Evolutionary conservation across 352 stramenopile genomes (phyloP).

Genomic region (Globisporangium nunn): DNA sequence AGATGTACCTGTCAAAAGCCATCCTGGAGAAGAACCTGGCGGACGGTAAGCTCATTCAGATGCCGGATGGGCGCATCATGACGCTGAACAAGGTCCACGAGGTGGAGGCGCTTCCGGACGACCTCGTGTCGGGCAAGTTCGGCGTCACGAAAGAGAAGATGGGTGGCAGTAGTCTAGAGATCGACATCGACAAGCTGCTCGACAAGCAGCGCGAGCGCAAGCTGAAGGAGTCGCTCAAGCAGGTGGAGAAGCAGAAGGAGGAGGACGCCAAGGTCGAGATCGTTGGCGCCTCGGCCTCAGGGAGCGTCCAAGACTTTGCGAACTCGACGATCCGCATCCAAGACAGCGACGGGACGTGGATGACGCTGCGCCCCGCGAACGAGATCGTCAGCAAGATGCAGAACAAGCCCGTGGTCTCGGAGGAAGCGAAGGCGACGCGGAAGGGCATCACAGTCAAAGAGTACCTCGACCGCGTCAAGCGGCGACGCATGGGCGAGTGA

Average conservation of each 20-base stretch:
- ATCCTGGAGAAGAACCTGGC: slow-evolving; percentile 80
- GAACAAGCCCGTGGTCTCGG: slow-evolving; percentile 50
- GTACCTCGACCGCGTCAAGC: slow-evolving; percentile 83
- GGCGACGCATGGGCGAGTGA: slow-evolving; percentile 44
- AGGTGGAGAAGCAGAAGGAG: slow-evolving; percentile 16
- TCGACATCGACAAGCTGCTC: slow-evolving; percentile 70
- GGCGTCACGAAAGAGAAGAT: slow-evolving; percentile 23
- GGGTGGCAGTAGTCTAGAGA: slow-evolving; percentile 33
- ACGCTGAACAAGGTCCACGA: slow-evolving; percentile 82
- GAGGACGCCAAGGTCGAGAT: slow-evolving; percentile 55
- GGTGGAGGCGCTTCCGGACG: slow-evolving; percentile 74
- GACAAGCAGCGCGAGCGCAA: slow-evolving; percentile 61
- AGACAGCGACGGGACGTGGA: slow-evolving; percentile 80
- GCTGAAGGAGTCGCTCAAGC: slow-evolving; percentile 33
- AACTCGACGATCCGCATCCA: slow-evolving; percentile 78
- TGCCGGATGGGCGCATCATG: slow-evolving; percentile 73
- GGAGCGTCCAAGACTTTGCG: slow-evolving; percentile 58
- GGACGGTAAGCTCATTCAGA: slow-evolving; percentile 63
- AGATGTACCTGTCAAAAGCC: slow-evolving; percentile 78
- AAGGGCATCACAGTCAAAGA: slow-evolving; percentile 82
- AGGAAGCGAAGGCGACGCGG: slow-evolving; percentile 59
- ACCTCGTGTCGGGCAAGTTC: slow-evolving; percentile 45
- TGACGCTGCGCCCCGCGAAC: slow-evolving; percentile 65
- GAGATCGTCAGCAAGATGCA: slow-evolving; percentile 80
- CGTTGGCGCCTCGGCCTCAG: slow-evolving; percentile 28